These are phyloP conservation scores for Liquidambar formosana DNA, from an alignment of 164 flowering plant species.

Conservation along the genomic window DNA sequence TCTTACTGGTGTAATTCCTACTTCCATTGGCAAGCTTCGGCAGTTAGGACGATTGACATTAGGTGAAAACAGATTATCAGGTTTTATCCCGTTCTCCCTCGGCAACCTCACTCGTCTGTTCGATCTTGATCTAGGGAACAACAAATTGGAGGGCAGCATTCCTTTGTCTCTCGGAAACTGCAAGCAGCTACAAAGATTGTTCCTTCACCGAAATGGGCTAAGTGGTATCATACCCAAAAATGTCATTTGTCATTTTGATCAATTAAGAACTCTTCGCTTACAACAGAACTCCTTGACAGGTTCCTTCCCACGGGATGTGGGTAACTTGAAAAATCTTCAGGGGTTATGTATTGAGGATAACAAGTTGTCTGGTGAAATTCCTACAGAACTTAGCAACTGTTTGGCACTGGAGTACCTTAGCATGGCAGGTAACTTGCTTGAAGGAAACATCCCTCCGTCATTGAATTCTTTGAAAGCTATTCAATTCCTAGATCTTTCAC, in stretches of 20 bases:
- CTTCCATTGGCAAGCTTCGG: too few relatives aligned
- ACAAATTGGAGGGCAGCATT: conserved; percentile 19
- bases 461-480: conserved; percentile 2
- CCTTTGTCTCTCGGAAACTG: conserved; percentile 23
- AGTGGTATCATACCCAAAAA: conserved; percentile 12
- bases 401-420: neutral
- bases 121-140: neutral
- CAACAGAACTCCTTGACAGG: neutral
- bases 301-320: neutral
- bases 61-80: conserved; percentile 17
- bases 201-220: conserved; percentile 21
- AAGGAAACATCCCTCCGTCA: conserved; percentile 8
- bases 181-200: neutral
- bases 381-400: neutral
- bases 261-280: neutral
- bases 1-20: conserved; percentile 18
- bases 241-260: neutral
- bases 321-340: neutral
- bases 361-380: neutral
- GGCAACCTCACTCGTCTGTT: conserved; percentile 21
- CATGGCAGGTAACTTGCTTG: neutral
- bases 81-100: conserved; percentile 25
- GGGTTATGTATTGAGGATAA: neutral
- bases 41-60: too few relatives aligned
- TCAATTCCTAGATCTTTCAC: neutral